Base-by-base conservation (phyloP, 2,329 filamentous ascomycete species). In the Biscogniauxia mediterranea region DNA sequence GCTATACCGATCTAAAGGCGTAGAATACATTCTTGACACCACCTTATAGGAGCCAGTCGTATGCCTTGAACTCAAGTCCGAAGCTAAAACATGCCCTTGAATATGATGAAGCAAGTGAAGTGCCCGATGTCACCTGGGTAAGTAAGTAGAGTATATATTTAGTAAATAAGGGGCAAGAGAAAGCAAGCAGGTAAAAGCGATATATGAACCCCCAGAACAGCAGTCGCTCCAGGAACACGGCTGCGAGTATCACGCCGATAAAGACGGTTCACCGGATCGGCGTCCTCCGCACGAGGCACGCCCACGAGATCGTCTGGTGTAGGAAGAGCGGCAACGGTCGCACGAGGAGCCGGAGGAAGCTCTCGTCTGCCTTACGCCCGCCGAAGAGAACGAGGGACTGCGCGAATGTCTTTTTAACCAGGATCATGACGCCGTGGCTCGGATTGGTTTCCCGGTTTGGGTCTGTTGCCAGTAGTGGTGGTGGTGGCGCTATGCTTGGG, bases 11-110 rank as follows among this genome's bases (percentile, higher is more conserved):
- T 1, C 86, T 88, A 54, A 97, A 83, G 20, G 85, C 83, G 58
- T 90, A 82, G 76, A 97, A 94, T 0, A 78, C 80, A 5, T 75
- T 74, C 54, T 83, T 81, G 62, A 86, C 84, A n/a, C 88, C 85
- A 1, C 86, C 86, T 0, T 78, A 66, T 9, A 89, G 81, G 25
- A 97, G 81, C 93, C 94, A 97, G 60, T 93, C 82, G 70, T 92
- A 96, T 0, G 92, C 92, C 67, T 86, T 89, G 74, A 89, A 96
- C 0, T 93, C 96, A 59, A 97, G 79, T 6, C 87, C 86, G 70
- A 96, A 97, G 64, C 89, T 91, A 78, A 97, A 97, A 96, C 64
- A 97, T 84, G 76, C 97, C 97, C 78, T 97, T 97, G 82, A 97
- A 97, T 58, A 97, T 88, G 66, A 97, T 84, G 74, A 95, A 85